These are phyloP conservation scores for Gastrolobium villosum DNA, from an alignment of 306 rosid species.

Conservation along the genomic window DNA sequence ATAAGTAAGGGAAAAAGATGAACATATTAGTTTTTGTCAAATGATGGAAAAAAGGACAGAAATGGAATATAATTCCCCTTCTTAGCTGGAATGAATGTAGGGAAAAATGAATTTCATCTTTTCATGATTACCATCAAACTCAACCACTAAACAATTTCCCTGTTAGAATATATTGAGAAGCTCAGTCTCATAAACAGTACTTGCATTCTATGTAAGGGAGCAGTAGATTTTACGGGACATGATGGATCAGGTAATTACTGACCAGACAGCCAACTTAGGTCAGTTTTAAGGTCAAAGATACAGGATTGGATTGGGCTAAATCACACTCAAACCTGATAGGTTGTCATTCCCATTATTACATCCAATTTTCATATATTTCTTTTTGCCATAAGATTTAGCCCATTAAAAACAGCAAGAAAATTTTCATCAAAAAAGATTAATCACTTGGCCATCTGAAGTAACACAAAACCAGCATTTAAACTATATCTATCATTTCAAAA, in stretches of 20 bases:
- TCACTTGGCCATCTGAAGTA: not conserved
- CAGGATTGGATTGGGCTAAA: not conserved
- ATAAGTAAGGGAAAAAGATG: conserved; percentile 22
- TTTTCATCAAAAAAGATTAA: not conserved
- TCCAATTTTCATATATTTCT: not conserved
- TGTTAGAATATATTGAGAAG: not conserved
- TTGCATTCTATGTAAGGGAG: not conserved
- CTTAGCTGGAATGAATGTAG: not conserved
- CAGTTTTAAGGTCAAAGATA: not conserved
- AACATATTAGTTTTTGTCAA: conserved; percentile 4
- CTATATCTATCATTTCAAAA: not conserved
- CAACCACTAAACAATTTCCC: not conserved
- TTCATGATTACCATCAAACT: not conserved
- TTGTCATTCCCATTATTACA: not conserved
- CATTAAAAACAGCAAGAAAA: not conserved
- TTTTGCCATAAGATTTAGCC: conserved; percentile 8
- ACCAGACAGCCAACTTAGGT: not conserved
- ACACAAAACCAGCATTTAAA: not conserved
- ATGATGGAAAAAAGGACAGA: conserved; percentile 8
- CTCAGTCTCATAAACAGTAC: not conserved
- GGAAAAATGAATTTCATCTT: not conserved
- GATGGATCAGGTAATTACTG: not conserved
- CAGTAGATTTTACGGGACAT: not conserved
- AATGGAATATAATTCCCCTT: conserved; percentile 16
- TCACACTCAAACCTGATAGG: not conserved